These are phyloP conservation scores for Starmera dryadoides DNA, from an alignment of 805 yeast species.

Conservation along the genomic window DNA sequence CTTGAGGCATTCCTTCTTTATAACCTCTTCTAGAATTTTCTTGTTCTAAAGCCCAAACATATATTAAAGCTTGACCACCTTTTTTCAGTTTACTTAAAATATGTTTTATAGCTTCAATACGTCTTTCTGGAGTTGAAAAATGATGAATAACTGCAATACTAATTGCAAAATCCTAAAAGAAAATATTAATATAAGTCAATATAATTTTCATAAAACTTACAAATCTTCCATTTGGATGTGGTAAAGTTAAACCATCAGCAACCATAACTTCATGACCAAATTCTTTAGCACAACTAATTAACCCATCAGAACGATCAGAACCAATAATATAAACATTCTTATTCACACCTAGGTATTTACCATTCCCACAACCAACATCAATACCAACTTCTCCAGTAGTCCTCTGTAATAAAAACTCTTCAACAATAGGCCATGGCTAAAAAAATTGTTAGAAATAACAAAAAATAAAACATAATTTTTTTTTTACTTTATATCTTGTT, in stretches of 20 bases:
- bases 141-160: constrained; percentile 96
- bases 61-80: constrained; percentile 70
- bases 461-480: no score
- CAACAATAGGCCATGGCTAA: constrained; percentile 95
- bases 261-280: constrained; percentile 50
- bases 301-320: constrained; percentile 62
- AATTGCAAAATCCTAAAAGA: constrained; percentile 60
- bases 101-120: constrained; percentile 67
- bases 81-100: constrained; percentile 50
- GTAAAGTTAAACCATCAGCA: constrained; percentile 72
- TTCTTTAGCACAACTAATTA: constrained; percentile 55
- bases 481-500: constrained; percentile 76
- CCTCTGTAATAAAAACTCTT: constrained; percentile 48
- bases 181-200: constrained; percentile 28
- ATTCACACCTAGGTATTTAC: constrained; percentile 78
- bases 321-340: constrained; percentile 65
- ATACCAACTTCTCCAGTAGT: constrained; percentile 61
- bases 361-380: constrained; percentile 97
- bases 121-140: constrained; percentile 76
- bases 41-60: constrained; percentile 97
- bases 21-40: constrained; percentile 83
- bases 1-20: constrained; percentile 87
- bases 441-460: constrained; percentile 2
- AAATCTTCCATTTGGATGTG: constrained; percentile 41
- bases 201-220: constrained; percentile 4